Conservation (phyloP, 192 early-diverging fungal species). For the Podila horticola region DNA sequence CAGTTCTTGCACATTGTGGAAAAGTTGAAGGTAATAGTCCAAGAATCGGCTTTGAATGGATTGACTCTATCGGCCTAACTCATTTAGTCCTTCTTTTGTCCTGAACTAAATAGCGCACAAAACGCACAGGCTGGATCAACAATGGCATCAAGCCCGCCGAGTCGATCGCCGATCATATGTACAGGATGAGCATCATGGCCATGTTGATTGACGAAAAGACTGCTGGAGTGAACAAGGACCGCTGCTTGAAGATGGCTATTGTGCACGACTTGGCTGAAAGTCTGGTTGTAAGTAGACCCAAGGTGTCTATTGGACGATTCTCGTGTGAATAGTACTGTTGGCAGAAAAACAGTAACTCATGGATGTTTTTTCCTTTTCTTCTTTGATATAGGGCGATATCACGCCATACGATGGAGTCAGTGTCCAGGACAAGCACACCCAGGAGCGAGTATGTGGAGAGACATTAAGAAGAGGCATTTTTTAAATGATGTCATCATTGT, state of each 20-base stretch:
- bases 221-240: constrained; percentile 68
- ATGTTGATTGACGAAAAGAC: constrained; percentile 80
- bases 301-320: not conserved
- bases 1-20: constrained; percentile 86
- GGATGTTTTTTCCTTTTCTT: not conserved
- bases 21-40: constrained; percentile 74
- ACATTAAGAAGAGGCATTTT: not conserved
- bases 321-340: not conserved
- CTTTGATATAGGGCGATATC: constrained; percentile 81
- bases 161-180: constrained; percentile 96
- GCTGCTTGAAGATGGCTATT: constrained; percentile 91
- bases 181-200: constrained; percentile 92
- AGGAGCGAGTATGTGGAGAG: constrained; percentile 65
- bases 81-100: not conserved
- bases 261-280: constrained; percentile 94
- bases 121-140: constrained; percentile 94
- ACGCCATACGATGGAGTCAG: constrained; percentile 83
- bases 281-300: constrained; percentile 50
- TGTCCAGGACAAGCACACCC: constrained; percentile 78
- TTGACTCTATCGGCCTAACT: not conserved
- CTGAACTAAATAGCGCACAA: constrained; percentile 73
- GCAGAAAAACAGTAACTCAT: not conserved
- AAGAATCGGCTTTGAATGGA: not conserved
- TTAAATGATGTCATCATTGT: not conserved
- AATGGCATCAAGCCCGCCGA: constrained; percentile 75